Percentiles rank a stretch among this genome's conserved stretches.
Conservation (phyloP, 768 basidiomycete genomes). For the Sporobolomyces roseus region DNA sequence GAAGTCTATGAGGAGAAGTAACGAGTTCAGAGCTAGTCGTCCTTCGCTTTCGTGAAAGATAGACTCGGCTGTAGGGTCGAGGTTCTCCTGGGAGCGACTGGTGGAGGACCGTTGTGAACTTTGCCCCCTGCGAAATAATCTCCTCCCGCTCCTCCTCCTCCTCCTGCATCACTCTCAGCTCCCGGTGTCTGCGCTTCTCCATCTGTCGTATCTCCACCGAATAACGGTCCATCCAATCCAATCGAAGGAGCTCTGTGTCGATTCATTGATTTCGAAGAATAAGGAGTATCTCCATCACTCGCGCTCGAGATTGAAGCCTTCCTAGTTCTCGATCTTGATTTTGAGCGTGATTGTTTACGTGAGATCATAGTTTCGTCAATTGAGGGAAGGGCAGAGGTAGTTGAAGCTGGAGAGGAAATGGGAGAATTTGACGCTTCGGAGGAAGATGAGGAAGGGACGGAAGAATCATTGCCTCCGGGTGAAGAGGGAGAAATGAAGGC, state of each 20-base stretch:
- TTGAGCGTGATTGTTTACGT: background rate
- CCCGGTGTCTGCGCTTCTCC: constrained; percentile 19
- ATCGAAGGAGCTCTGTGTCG: constrained; percentile 27
- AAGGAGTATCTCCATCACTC: constrained; percentile 13
- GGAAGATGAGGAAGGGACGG: constrained; percentile 16
- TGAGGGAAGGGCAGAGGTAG: constrained; percentile 5
- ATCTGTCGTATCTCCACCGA: constrained; percentile 30
- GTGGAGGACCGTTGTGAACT: background rate
- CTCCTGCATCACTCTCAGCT: constrained; percentile 5
- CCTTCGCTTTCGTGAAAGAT: constrained; percentile 14
- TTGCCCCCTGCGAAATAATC: background rate
- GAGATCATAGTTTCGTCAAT: background rate
- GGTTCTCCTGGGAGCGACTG: constrained; percentile 1
- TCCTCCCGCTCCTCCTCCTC: background rate
- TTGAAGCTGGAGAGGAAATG: constrained; percentile 13
- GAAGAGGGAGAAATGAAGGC: background rate
- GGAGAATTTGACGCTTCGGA: constrained; percentile 10
- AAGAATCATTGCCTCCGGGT: background rate
- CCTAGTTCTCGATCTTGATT: background rate
- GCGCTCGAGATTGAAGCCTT: constrained; percentile 6
- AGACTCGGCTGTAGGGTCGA: constrained; percentile 10
- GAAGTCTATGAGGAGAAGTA: background rate
- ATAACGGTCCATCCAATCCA: constrained; percentile 36
- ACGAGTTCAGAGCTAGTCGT: background rate
- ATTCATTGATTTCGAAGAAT: constrained; percentile 3